These are phyloP conservation scores for Mucor plumbeus DNA, from an alignment of 371 early-diverging fungal genomes.

Conservation along the genomic window DNA sequence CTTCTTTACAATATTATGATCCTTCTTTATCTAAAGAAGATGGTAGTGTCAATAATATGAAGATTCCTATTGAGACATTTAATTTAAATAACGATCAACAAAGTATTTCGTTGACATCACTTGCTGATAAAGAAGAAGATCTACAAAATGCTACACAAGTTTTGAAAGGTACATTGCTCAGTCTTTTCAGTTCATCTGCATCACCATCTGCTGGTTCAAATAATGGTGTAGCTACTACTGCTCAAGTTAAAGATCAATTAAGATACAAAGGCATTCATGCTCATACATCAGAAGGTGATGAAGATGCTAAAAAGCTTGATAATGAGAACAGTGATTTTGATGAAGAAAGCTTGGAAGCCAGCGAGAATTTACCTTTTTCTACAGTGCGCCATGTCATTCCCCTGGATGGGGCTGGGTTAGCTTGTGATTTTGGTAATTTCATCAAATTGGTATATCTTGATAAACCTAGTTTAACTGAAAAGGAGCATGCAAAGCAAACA, in stretches of 20 bases:
- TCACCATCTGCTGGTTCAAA: neutral
- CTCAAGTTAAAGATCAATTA: constrained; percentile 3
- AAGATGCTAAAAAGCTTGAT: constrained; percentile 6
- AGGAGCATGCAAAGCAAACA: constrained; percentile 17
- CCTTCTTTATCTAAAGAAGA: constrained; percentile 11
- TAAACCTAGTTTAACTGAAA: constrained; percentile 29
- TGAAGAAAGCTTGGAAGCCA: constrained; percentile 27
- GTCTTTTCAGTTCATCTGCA: constrained; percentile 19
- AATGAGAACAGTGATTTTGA: constrained; percentile 16
- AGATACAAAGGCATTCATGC: constrained; percentile 24
- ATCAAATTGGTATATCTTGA: constrained; percentile 37
- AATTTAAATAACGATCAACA: constrained; percentile 12
- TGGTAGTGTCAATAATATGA: neutral
- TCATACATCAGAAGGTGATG: neutral
- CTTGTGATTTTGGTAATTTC: constrained; percentile 47
- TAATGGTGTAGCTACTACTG: neutral
- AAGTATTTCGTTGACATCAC: neutral
- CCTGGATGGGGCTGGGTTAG: constrained; percentile 34
- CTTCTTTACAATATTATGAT: constrained; percentile 40
- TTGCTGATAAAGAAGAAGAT: constrained; percentile 12
- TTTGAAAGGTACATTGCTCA: constrained; percentile 12
- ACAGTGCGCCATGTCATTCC: constrained; percentile 30
- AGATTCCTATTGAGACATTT: constrained; percentile 31
- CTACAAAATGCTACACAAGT: neutral
- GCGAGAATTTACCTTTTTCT: constrained; percentile 39